Conservation (phyloP, 805 yeast genomes). For the Crinitomyces ghanaensis region DNA sequence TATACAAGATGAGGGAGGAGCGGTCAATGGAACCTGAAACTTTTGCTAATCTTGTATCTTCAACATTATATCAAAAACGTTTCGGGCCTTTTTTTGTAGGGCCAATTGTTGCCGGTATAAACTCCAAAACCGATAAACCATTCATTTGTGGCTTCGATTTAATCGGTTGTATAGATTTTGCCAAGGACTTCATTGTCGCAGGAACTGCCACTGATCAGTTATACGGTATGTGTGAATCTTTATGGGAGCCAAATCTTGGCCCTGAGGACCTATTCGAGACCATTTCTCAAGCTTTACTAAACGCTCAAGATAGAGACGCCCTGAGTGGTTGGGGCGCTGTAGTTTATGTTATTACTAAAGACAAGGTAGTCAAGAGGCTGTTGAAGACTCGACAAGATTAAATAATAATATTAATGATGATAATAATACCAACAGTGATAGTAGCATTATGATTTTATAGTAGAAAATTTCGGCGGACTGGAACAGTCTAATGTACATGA, state of each 20-base stretch:
- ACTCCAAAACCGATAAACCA: conserved; percentile 72
- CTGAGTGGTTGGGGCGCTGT: conserved; percentile 98
- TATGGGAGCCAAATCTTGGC: conserved; percentile 87
- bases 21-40: conserved; percentile 86
- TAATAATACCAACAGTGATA: conserved; percentile 23
- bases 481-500: no score
- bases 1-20: conserved; percentile 86
- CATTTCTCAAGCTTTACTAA: conserved; percentile 81
- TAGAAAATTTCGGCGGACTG: no score
- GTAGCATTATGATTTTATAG: no score
- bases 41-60: conserved; percentile 83
- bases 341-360: conserved; percentile 84
- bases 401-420: no score
- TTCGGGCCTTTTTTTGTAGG: conserved; percentile 93
- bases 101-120: conserved; percentile 91
- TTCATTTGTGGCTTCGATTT: conserved; percentile 91
- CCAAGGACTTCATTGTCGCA: conserved; percentile 86
- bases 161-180: conserved; percentile 93
- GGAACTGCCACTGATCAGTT: conserved; percentile 97
- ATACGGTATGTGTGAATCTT: conserved; percentile 96
- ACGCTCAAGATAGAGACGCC: conserved; percentile 96
- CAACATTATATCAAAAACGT: conserved; percentile 81
- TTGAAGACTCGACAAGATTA: conserved; percentile 94
- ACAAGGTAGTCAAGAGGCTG: conserved; percentile 75
- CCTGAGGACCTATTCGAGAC: conserved; percentile 96